phyloP scores from a whole-genome alignment of 257 asterid genomes.

The Solanum bulbocastanum region DNA sequence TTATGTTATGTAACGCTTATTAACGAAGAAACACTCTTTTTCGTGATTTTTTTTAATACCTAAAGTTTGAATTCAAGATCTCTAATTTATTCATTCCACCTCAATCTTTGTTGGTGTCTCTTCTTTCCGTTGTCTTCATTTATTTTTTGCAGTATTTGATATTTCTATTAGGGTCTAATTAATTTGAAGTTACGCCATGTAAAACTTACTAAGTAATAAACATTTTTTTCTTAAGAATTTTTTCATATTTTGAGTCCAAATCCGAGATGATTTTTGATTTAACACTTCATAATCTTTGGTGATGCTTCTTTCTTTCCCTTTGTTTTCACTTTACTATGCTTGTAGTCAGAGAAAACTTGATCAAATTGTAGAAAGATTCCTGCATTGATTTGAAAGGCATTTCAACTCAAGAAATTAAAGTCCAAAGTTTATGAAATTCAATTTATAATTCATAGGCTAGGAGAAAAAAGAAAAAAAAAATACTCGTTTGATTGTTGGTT shows the following conservation, averaged over 20 bases:
- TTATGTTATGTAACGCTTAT: neutral
- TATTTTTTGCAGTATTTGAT: neutral
- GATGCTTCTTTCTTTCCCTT: neutral
- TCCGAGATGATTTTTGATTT: neutral
- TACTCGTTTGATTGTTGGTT: neutral
- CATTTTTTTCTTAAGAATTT: neutral
- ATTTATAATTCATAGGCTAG: neutral
- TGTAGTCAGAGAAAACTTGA: neutral
- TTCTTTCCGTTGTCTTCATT: neutral
- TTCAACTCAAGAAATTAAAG: neutral
- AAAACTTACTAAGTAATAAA: neutral
- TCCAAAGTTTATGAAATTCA: neutral
- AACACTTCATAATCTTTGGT: neutral
- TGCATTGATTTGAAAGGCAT: neutral
- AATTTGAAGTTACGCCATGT: neutral
- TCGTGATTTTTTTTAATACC: neutral
- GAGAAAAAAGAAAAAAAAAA: neutral
- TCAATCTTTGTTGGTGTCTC: neutral
- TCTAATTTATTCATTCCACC: neutral
- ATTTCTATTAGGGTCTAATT: neutral
- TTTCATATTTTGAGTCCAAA: neutral
- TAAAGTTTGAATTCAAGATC: neutral
- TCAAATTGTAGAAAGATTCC: neutral
- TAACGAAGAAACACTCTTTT: neutral
- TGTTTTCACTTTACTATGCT: neutral